Base-by-base conservation (phyloP, 2,329 filamentous ascomycete genomes). In the Xylaria sp. region DNA sequence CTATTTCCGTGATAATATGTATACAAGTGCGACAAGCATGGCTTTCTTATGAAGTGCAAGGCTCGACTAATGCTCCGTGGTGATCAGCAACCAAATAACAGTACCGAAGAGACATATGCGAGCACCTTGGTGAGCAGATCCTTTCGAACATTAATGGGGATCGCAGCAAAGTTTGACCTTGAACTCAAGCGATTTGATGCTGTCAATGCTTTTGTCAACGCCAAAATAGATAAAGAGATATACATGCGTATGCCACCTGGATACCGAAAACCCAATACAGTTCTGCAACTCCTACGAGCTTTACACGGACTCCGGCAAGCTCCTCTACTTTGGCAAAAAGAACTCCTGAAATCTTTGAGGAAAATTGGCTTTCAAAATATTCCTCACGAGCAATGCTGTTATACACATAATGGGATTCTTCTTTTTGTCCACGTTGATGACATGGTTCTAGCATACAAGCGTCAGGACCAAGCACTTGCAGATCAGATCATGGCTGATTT, bases 171-270 rank as follows among this genome's bases (percentile, higher is more conserved):
- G 18, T 54, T 54, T 8, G 37, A 54, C 7, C 18, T 54, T 4
- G 47, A 56, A 50, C n/a, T 50, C 1, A 50, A 42, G n/a, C 34
- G 50, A 37, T 56, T 42, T 11, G 47, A 56, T 30, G 46, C 35
- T 0, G 47, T 56, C 4, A 49, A 55, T 30, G 54, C 46, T 1
- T 55, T 55, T 13, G 46, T 49, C 1, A 49, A 55, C 4, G 54
- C 54, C 16, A 34, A 34, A 13, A n/a, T 55, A 10, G 13, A 50
- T 8, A n/a, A 49, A n/a, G 30, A 49, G 8, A 55, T 55, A 1
- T 55, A 49, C 16, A 55, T 55, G 54, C 8, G 30, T 2, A 49
- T 49, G 44, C 54, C 54, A 2, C 54, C 30, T 10, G 54, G 54
- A 1, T 49, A 55, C 16, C 7, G 54, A 2, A 39, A 39, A 34